A percentile compares a stretch with the other conserved stretches of the same genome.
Conservation (phyloP, 2,329 filamentous ascomycete genomes). For the Raffaelea ambrosiae region DNA sequence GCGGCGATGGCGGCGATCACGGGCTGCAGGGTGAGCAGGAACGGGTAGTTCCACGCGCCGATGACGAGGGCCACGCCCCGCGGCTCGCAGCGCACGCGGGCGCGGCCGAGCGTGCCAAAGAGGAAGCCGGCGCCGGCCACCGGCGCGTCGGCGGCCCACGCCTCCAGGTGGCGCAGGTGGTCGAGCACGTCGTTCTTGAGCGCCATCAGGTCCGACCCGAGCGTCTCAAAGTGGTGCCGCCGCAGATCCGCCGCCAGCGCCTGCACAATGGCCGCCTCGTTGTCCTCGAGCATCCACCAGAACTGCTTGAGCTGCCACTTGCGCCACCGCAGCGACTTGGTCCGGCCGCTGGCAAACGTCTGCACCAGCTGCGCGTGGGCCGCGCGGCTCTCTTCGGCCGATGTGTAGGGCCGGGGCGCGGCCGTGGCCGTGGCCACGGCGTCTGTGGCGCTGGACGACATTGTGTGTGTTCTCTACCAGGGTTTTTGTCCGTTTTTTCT, state of each 20-base stretch:
- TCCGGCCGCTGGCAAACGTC: slow-evolving; percentile 16
- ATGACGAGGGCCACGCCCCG: slow-evolving; percentile 34
- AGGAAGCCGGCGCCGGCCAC: too few relatives aligned
- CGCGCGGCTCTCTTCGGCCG: too few relatives aligned
- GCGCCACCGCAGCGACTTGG: slow-evolving; percentile 28
- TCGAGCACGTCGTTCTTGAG: slow-evolving; percentile 26
- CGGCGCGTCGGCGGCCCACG: slow-evolving; percentile 20
- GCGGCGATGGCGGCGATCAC: slow-evolving; percentile 33
- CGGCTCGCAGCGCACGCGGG: slow-evolving; percentile 31
- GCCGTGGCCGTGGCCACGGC: too few relatives aligned
- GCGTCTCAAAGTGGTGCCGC: slow-evolving; percentile 23
- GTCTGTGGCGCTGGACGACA: too few relatives aligned
- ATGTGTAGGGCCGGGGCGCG: too few relatives aligned
- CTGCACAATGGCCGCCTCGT: slow-evolving; percentile 22
- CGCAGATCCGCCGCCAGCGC: slow-evolving; percentile 26
- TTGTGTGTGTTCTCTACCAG: too few relatives aligned
- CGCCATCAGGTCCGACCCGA: slow-evolving; percentile 20
- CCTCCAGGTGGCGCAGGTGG: slow-evolving; percentile 27
- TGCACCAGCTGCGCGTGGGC: too few relatives aligned
- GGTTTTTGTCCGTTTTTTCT: too few relatives aligned
- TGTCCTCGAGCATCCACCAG: slow-evolving; percentile 32
- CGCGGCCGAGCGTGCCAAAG: slow-evolving; percentile 26
- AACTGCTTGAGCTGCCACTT: slow-evolving; percentile 31
- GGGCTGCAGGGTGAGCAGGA: slow-evolving; percentile 27
- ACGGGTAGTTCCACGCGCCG: slow-evolving; percentile 37